A percentile compares a stretch with the other conserved stretches of the same genome.
Conservation (phyloP, 2,329 filamentous ascomycete genomes). For the Aureobasidium sp. region DNA sequence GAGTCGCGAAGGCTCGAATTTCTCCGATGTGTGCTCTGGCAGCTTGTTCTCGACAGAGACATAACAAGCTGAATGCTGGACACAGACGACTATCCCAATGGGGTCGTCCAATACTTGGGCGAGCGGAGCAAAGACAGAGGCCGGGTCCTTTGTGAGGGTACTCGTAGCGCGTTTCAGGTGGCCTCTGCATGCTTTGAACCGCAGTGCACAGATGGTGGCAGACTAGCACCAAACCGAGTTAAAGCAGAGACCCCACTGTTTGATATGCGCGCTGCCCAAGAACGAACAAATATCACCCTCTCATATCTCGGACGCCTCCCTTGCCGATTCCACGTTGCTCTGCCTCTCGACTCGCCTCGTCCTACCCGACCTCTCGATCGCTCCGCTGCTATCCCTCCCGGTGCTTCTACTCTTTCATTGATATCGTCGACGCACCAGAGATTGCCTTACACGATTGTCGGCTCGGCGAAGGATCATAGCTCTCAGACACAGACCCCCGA, state of each 20-base stretch:
- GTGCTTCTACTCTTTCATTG: not conserved
- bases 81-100: not conserved
- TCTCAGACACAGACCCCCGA: not conserved
- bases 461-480: constrained; percentile 4
- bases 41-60: no score
- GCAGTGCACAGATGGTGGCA: not conserved
- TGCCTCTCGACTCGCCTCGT: not conserved
- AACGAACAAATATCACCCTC: constrained; percentile 5
- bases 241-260: constrained; percentile 11
- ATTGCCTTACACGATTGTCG: not conserved
- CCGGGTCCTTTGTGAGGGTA: not conserved
- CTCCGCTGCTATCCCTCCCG: not conserved
- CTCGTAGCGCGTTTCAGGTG: constrained; percentile 3
- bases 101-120: not conserved
- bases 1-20: not conserved
- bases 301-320: not conserved
- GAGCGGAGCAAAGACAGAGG: not conserved
- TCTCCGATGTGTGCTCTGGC: not conserved
- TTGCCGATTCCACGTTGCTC: constrained; percentile 8
- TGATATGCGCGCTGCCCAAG: constrained; percentile 4
- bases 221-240: constrained; percentile 1
- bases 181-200: not conserved
- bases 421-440: not conserved
- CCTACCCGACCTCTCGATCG: not conserved
- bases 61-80: not conserved